These are phyloP conservation scores for Metschnikowia matae DNA, from an alignment of 805 yeast genomes.

Conservation along the genomic window DNA sequence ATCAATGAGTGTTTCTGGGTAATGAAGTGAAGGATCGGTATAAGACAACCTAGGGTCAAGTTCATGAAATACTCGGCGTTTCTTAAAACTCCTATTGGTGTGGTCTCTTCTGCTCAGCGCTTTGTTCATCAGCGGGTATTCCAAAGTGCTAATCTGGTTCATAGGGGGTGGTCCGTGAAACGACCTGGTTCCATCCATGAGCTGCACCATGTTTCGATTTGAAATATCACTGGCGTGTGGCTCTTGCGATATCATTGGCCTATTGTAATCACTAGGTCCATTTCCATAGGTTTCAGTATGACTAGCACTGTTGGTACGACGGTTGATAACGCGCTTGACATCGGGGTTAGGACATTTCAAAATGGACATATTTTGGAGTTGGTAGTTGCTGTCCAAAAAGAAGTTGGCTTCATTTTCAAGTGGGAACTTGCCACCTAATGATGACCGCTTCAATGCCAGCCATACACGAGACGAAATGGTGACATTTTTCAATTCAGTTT, in stretches of 20 bases:
- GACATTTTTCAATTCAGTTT: conserved; percentile 48
- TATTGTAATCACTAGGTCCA: background rate
- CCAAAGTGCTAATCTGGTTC: background rate
- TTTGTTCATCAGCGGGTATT: background rate
- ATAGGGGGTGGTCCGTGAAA: background rate
- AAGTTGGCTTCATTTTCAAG: conserved; percentile 50
- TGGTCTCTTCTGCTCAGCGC: background rate
- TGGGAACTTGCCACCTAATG: conserved; percentile 54
- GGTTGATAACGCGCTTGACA: background rate
- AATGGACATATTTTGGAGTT: conserved; percentile 34
- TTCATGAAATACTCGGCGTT: background rate
- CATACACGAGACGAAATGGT: conserved; percentile 46
- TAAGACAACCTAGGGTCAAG: background rate
- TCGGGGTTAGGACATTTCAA: background rate
- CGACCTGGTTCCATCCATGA: background rate
- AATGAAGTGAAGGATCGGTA: background rate
- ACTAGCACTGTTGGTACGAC: background rate
- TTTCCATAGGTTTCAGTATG: background rate
- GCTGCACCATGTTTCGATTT: background rate
- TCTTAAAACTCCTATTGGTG: background rate
- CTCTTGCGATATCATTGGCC: background rate
- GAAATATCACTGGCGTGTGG: background rate
- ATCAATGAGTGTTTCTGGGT: background rate
- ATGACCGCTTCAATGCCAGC: conserved; percentile 53
- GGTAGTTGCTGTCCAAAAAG: conserved; percentile 43